Percentiles rank a stretch among this genome's conserved stretches.
Conservation (phyloP, 331 rosid species). For the Dryas integrifolia region DNA sequence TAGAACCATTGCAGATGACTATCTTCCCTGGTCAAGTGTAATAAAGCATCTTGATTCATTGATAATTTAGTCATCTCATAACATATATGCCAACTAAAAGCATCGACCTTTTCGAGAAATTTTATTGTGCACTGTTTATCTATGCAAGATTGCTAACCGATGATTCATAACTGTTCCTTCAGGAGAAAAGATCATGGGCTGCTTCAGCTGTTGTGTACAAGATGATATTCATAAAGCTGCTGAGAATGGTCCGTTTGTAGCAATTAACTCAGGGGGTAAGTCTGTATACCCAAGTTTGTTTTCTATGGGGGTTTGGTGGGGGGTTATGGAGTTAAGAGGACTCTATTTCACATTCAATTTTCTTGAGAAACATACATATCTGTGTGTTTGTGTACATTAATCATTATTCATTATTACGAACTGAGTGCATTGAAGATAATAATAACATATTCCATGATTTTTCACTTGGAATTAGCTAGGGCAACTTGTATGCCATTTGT, state of each 20-base stretch:
- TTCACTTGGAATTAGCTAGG: neutral
- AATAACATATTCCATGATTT: neutral
- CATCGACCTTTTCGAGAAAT: neutral
- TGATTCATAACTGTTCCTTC: conserved; percentile 2
- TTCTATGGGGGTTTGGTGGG: neutral
- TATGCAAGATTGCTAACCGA: neutral
- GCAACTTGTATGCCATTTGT: neutral
- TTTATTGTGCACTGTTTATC: neutral
- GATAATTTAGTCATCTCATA: neutral
- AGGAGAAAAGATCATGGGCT: conserved; percentile 58
- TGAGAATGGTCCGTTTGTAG: conserved; percentile 40
- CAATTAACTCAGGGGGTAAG: conserved; percentile 47
- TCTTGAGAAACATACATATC: neutral
- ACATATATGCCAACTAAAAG: neutral
- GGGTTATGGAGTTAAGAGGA: conserved; percentile 1
- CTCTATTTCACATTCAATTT: neutral
- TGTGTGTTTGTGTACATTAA: neutral
- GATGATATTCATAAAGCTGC: conserved; percentile 42
- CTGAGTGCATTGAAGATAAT: neutral
- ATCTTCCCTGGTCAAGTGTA: neutral
- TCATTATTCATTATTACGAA: neutral
- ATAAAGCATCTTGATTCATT: neutral
- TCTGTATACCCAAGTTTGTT: neutral
- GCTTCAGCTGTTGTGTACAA: conserved; percentile 67
- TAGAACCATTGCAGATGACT: neutral